Evolutionary conservation across 345 rosid species (phyloP), one percentile per base, ranked within the genome.

Genomic region (Anacardium occidentale): DNA sequence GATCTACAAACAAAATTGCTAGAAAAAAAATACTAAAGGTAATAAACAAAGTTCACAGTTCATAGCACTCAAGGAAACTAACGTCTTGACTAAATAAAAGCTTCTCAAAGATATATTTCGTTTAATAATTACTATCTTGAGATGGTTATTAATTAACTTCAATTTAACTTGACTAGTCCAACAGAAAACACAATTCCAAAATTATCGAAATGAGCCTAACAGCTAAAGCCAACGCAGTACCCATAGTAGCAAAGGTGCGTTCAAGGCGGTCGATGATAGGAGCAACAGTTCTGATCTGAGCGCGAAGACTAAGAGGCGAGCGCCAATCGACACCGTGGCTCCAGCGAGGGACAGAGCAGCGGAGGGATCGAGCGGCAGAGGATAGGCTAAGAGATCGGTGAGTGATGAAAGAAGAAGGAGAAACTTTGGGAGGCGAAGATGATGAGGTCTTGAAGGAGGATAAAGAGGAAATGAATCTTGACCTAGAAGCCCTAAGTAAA

Each of bases 181-280:
- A 17, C 45, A n/a, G 4, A 68, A 74, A 1, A 47, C 21, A 37
- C 59, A 62, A 71, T 56, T 73, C 69, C 70, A 17, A 20, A 66
- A 76, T 61, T 14, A 62, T 57, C 61, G 76, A 40, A 63, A 70
- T n/a, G 40, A 29, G 24, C 20, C 13, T 44, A 8, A 58, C 34
- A 25, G 29, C 62, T 37, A 22, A 64, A 12, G 12, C 7, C 40
- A 21, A 66, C 13, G 7, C 40, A 21, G 68, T 86, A 95, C 99
- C 98, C 96, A 88, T 89, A 56, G 97, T 83, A 56, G 96, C 84
- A 75, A 95, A 86, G 75, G 76, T 85, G 55, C 89, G 82, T 85
- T 87, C 65, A 62, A 95, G 82, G 29, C 82, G 91, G 56, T 89
- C 92, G 70, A 91, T 73, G 52, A 73, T 80, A 0, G 98, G 92